Evolutionary conservation across 2,329 filamentous ascomycete species (phyloP).

Genomic region (Chaetothyriales sp.): DNA sequence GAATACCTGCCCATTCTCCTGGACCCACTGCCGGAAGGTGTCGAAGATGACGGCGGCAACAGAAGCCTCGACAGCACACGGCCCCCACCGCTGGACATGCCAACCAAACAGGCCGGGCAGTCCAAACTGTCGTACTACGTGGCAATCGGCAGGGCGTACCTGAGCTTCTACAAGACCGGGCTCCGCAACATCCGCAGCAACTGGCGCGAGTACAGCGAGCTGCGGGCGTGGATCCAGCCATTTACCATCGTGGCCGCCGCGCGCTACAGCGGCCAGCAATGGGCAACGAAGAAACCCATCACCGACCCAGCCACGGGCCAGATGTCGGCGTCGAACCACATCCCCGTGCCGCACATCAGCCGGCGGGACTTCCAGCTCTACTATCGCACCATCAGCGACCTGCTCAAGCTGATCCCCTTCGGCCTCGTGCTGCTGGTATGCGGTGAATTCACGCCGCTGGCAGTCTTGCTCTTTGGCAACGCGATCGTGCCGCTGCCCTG

Average conservation of each 20-base stretch:
- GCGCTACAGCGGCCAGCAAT: conserved; percentile 23
- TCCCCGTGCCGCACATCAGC: conserved; percentile 30
- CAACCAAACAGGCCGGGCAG: background rate
- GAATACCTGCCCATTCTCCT: background rate
- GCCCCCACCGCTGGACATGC: background rate
- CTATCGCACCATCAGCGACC: conserved; percentile 54
- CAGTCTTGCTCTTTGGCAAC: conserved; percentile 57
- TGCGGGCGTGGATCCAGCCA: conserved; percentile 20
- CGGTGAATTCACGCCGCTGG: conserved; percentile 73
- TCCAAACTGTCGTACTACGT: conserved; percentile 36
- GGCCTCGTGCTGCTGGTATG: conserved; percentile 59
- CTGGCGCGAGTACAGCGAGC: conserved; percentile 25
- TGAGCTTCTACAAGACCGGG: conserved; percentile 77
- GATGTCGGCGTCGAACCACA: background rate
- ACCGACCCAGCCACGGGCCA: background rate
- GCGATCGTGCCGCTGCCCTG: conserved; percentile 66
- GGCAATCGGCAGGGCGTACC: conserved; percentile 58
- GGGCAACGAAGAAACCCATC: background rate
- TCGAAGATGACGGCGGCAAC: background rate
- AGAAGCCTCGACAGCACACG: background rate
- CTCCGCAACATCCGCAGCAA: conserved; percentile 63
- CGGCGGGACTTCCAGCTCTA: conserved; percentile 60
- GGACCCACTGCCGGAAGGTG: background rate
- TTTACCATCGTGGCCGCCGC: conserved; percentile 26
- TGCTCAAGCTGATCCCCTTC: conserved; percentile 67